Evolutionary conservation across 139 green algal genomes (phyloP).

Genomic region (Mesotaenium endlicherianum): DNA sequence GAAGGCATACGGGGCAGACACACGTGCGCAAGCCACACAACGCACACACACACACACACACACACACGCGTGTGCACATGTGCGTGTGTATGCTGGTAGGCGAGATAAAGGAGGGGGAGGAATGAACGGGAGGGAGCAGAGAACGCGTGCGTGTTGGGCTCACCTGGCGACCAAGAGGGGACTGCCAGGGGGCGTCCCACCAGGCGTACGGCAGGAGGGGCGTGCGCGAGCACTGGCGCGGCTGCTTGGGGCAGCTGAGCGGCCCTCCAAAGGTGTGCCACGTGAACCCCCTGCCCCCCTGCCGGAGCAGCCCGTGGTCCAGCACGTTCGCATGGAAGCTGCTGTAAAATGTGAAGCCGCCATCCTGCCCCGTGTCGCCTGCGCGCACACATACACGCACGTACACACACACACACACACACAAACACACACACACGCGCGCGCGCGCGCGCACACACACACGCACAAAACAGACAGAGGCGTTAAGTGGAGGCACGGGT

Average conservation of each 20-base stretch:
- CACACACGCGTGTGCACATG: no score
- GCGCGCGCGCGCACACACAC: not conserved
- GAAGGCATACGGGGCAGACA: no score
- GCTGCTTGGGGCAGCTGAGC: conserved; percentile 15
- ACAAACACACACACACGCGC: not conserved
- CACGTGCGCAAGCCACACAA: no score
- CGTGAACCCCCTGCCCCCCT: conserved; percentile 13
- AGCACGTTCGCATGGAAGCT: not conserved
- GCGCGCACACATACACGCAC: not conserved
- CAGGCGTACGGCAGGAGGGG: conserved; percentile 32
- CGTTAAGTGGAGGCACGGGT: no score
- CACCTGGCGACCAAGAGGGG: not conserved
- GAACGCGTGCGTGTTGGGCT: no score
- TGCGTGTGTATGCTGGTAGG: no score
- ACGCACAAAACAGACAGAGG: no score
- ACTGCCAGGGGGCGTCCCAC: conserved; percentile 43
- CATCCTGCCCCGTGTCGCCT: not conserved
- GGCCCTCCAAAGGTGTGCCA: conserved; percentile 38
- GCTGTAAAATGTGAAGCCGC: conserved; percentile 6
- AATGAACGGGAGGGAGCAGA: no score
- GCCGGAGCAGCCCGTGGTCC: not conserved
- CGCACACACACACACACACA: no score
- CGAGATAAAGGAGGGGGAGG: no score
- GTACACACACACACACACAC: conserved; percentile 1
- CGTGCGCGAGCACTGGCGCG: conserved; percentile 20